These are phyloP conservation scores for Saccharum officinarum DNA, from an alignment of 176 grass and related monocot genomes.

Conservation along the genomic window DNA sequence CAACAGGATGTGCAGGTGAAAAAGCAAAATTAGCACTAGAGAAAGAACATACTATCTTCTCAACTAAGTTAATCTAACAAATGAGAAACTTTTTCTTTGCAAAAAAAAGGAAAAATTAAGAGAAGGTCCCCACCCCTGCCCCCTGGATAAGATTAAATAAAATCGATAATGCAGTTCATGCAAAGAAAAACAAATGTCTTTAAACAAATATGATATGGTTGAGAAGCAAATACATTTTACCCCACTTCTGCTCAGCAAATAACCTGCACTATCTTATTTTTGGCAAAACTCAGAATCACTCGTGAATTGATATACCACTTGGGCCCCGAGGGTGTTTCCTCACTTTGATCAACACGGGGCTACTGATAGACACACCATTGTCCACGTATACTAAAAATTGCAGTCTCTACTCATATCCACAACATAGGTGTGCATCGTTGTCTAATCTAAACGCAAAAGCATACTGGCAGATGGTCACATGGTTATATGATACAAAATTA, in stretches of 20 bases:
- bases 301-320: slow-evolving; percentile 16
- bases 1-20: slow-evolving; percentile 15
- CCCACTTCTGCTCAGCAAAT: background rate
- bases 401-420: slow-evolving; percentile 21
- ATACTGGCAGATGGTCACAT: slow-evolving; percentile 24
- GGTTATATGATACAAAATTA: slow-evolving; percentile 19
- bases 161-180: background rate
- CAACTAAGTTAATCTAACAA: slow-evolving; percentile 1
- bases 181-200: background rate
- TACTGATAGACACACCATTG: slow-evolving; percentile 27
- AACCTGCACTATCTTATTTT: background rate
- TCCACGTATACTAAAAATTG: slow-evolving; percentile 27
- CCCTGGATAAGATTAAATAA: background rate
- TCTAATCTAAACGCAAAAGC: slow-evolving; percentile 35
- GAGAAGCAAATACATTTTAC: background rate
- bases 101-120: background rate
- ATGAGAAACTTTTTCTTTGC: background rate
- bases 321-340: background rate
- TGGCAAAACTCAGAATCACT: slow-evolving; percentile 19
- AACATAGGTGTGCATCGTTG: slow-evolving; percentile 30
- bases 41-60: background rate
- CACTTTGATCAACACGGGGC: slow-evolving; percentile 20
- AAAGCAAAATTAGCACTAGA: slow-evolving; percentile 3
- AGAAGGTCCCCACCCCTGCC: background rate
- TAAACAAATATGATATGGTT: slow-evolving; percentile 19